Evolutionary conservation across 345 rosid genomes (phyloP), one percentile per base, ranked within the genome.

Genomic region (Ceriops zippeliana): DNA sequence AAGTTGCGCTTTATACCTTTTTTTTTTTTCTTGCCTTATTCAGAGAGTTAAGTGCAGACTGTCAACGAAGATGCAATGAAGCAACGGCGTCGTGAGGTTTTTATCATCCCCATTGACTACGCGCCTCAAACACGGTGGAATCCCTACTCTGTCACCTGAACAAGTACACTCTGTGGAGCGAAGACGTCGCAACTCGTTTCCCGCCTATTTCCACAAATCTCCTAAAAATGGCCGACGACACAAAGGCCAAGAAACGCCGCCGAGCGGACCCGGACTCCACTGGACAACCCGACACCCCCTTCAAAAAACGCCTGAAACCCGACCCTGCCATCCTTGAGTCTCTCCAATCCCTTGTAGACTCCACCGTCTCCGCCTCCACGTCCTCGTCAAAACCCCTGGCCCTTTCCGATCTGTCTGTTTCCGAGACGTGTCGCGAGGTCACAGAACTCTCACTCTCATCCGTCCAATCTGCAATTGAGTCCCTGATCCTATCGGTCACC

Each of bases 371-470:
- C 70, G 20, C 74, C 63, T 10, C 82, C 20, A 52, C 88, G 52
- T 60, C 86, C 11, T 76, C 87, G 46, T 76, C 88, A 54, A 89
- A 91, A 70, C 83, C 96, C 69, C 82, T 79, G 57, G 85, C 93
- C 71, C 84, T 91, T 65, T 82, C 93, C 53, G 97, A 95, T 82
- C 97, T 95, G 34, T 66, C 87, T 62, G 93, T 95, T 76, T 74
- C 96, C 52, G 7, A 80, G 62, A 22, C 83, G 10, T 95, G 96
- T 78, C 93, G 96, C 52, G 97, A 95, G 74, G 99, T 95, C 9
- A 46, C 88, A 52, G 99, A 95, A 69, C 96, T 89, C 52, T 83
- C 96, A 42, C 93, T 90, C 62, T 77, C 86, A 82, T 85, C 95
- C 58, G 96, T 95, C 62, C 96, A 91, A 75, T 87, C 90, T 52